These are phyloP conservation scores for Cucumis cinereus DNA, from an alignment of 306 rosid species.

Conservation along the genomic window DNA sequence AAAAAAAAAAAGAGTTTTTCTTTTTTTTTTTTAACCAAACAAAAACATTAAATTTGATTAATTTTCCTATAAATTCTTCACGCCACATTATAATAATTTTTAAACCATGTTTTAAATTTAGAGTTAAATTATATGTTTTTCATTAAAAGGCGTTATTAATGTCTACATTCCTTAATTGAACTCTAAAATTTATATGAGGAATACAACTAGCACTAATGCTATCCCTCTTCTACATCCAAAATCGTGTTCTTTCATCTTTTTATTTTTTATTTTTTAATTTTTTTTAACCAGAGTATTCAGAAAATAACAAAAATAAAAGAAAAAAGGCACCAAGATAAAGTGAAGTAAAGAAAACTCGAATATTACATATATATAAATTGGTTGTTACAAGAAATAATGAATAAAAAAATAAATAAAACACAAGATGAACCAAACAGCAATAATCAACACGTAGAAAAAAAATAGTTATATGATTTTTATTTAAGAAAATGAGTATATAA, in stretches of 20 bases:
- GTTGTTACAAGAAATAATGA: background rate
- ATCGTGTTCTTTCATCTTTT: background rate
- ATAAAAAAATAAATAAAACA: background rate
- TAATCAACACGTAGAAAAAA: background rate
- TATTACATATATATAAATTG: background rate
- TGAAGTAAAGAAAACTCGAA: background rate
- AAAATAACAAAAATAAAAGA: no score
- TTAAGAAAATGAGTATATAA: background rate
- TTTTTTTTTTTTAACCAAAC: no score
- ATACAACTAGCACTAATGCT: background rate
- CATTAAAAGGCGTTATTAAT: background rate
- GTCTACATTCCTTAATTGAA: background rate
- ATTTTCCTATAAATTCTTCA: background rate
- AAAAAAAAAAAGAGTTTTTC: no score
- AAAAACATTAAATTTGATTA: background rate
- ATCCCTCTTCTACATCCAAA: background rate
- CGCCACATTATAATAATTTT: background rate
- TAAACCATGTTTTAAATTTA: no score
- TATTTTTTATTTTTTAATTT: no score
- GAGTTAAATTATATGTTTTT: background rate
- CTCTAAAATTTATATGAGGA: background rate
- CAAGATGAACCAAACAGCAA: background rate
- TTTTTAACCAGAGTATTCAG: background rate
- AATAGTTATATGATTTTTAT: background rate
- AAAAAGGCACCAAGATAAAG: background rate